Percentiles rank a stretch among this genome's conserved stretches.
Evolutionary conservation across 257 asterid genomes (phyloP).

Genomic region (Solanum pennellii): DNA sequence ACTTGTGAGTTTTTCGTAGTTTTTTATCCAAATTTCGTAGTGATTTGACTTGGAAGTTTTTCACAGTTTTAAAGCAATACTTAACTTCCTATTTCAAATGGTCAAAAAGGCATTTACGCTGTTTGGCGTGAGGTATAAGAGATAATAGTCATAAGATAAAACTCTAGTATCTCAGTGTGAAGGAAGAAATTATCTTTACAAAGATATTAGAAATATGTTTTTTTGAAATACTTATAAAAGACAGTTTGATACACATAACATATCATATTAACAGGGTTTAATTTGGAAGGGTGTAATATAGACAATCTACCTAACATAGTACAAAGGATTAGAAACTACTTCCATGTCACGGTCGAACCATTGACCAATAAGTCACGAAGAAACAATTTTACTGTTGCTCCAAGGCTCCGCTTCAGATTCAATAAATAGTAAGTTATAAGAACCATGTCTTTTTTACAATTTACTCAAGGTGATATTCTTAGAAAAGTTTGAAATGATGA

Average conservation of each 20-base stretch:
- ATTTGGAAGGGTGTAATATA: rapidly evolving
- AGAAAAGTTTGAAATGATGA: neutral
- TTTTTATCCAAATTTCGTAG: neutral
- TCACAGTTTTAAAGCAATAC: neutral
- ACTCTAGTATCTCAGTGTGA: too few relatives aligned
- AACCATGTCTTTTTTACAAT: neutral
- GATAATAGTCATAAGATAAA: neutral
- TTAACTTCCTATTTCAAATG: neutral
- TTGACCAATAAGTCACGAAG: neutral
- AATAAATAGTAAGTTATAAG: neutral
- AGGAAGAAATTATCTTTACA: neutral
- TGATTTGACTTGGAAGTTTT: neutral
- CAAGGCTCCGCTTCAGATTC: neutral
- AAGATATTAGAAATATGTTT: neutral
- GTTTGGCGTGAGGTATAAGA: neutral
- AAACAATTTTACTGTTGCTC: neutral
- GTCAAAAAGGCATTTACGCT: neutral
- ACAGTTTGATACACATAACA: neutral
- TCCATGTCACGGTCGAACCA: neutral
- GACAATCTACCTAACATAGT: neutral
- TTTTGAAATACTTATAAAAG: neutral
- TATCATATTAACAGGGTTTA: neutral
- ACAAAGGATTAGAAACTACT: neutral
- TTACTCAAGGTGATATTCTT: neutral
- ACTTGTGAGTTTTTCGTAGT: neutral